Evolutionary conservation across 1,284 basidiomycete genomes (phyloP), one percentile per base, ranked within the genome.

Genomic region (Meira miltonrushii): DNA sequence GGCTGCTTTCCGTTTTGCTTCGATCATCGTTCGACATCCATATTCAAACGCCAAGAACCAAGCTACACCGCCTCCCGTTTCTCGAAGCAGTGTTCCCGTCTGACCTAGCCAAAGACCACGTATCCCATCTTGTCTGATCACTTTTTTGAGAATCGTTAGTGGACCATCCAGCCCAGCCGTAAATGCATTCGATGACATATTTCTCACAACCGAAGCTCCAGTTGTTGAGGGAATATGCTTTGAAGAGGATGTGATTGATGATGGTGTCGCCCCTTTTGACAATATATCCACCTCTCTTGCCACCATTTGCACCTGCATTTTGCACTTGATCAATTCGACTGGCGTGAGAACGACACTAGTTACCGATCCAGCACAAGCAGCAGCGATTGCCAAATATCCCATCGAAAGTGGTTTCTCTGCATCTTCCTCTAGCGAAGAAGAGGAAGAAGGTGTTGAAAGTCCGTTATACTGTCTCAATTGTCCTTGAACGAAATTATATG

Each of bases 271-370:
- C 8, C 4, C 28, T 33, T 33, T 33, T 33, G 28, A 33, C 6
- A 54, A 50, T 13, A 41, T 39, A 11, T 60, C 54, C 9, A 50
- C 19, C 37, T 80, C 73, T 4, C 68, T 67, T 15, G 77, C 67
- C 9, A 69, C 60, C 15, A 53, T 6, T 79, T 93, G 90, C 2
- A 93, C 90, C 81, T 94, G 94, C 90, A 93, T 92, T 74, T 90
- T 88, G 79, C 90, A 93, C 81, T 94, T 94, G 69, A 94, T 85
- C 58, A 92, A 86, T 79, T 94, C 91, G 64, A 93, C 87, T 1
- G 90, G 92, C 1, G 90, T 93, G 85, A 93, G 80, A 57, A 93
- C 83, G 75, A 92, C 88, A 67, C 87, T 89, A 0, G 90, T 87
- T 33, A 87, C 82, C 2, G 86, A 83, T n/a, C 90, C 91, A 4